Evolutionary conservation across 75 land plant genomes (phyloP), one percentile per base, ranked within the genome.

Genomic region (Cryptomeria japonica): DNA sequence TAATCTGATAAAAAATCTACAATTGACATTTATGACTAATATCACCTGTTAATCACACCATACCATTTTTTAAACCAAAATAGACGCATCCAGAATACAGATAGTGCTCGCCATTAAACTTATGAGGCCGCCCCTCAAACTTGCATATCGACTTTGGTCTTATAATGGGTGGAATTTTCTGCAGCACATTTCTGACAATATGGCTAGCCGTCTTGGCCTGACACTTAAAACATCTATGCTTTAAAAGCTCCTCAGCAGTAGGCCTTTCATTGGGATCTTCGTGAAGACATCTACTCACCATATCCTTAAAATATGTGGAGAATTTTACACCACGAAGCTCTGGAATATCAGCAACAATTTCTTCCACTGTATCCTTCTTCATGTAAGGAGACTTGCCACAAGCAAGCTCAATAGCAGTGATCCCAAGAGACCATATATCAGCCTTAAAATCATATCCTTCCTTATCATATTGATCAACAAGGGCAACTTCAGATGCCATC

Each of bases 361-460:
- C 83, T 28, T 80, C 39, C 13, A 80, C 22, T 7, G n/a, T 1
- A 10, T 9, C n/a, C 16, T 28, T 80, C 49, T 25, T 93, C 34
- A 96, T 95, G 36, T 93, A 89, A 8, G 97, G 97, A 14, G 97
- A 94, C 77, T 93, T 90, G 18, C 96, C 96, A 84, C 93, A 94
- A 15, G 96, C 97, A 18, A 96, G 88, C 87, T 96, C 97, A 31
- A 96, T 70, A 12, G 97, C 96, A 7, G 97, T 94, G 79, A 96
- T 96, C 37, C 97, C 96, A 41, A 96, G 91, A 3, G 96, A 96
- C 97, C 97, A 96, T 3, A 96, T 96, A 83, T 96, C 97, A 38
- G 96, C 97, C 88, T 95, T 96, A 84, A 84, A 85, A 42, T 93
- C 86, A 82, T 92, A 92, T 31, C 93, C 93, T 14, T 5, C 64